Conservation (phyloP, 1,139 yeast genomes). For the Nakaseomyces bracarensis region DNA sequence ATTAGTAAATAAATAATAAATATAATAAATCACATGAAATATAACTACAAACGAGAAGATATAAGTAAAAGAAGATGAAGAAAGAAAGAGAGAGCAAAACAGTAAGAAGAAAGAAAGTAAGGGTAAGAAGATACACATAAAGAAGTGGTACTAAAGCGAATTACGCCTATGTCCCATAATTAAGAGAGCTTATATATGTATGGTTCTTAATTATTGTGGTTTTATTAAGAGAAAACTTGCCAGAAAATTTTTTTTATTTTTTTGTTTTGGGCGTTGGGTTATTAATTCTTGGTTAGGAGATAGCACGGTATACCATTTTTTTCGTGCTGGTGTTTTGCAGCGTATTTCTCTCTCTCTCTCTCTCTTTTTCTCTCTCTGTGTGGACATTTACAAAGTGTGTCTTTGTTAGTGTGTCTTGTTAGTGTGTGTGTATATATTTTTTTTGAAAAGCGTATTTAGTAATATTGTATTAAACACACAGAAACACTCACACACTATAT, state of each 20-base stretch:
- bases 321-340: no score
- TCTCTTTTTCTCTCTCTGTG: no score
- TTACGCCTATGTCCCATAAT: not conserved
- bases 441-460: no score
- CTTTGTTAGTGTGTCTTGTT: no score
- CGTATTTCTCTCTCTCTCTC: no score
- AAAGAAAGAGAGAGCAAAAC: not conserved
- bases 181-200: slow-evolving; percentile 2
- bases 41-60: not conserved
- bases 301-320: no score
- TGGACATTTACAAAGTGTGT: no score
- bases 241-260: not conserved
- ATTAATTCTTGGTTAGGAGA: no score
- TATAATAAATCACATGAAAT: not conserved
- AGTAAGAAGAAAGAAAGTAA: not conserved
- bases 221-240: not conserved
- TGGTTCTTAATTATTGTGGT: not conserved
- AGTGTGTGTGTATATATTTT: no score
- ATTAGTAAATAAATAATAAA: not conserved
- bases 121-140: not conserved
- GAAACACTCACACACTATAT: no score
- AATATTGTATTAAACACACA: no score
- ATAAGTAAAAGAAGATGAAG: not conserved
- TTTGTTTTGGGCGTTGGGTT: no score
- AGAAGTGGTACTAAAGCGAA: not conserved